Evolutionary conservation across 495 filamentous ascomycete species (phyloP), one percentile per base, ranked within the genome.

Genomic region (Rusavskia elegans): DNA sequence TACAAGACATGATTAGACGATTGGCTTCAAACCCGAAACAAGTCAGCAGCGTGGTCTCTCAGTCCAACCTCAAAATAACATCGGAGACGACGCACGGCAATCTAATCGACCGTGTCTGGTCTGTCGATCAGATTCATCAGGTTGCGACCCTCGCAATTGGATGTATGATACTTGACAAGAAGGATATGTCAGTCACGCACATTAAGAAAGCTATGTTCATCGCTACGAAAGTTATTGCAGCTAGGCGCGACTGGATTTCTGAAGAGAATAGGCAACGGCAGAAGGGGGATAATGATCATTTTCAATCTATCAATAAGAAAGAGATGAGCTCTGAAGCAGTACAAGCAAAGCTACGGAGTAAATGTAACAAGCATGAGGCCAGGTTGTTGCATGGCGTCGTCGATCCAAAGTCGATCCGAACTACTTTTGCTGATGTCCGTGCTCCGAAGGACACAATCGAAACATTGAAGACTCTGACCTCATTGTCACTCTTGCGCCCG

Each of bases 391-490:
- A 77, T 37, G 88, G 92, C 11, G 80, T 97, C 1, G 77, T 93
- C 25, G 78, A 95, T 60, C 78, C 87, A 9, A 69, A 80, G 30
- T 83, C 83, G 53, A 85, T 98, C 48, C 80, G 80, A 48, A 93
- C 86, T 0, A 90, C 85, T 2, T 98, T 97, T 53, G 66, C 76
- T 13, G 84, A 93, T 61, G 82, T 98, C 37, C 83, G 86, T 54
- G 88, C 85, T 16, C 79, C 89, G 0, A 63, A 74, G 3, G 84
- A 87, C 48, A 96, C 87, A 11, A 84, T 94, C 29, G 87, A 95
- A 38, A 83, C 89, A 1, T 68, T 97, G 51, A 89, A 89, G 64
- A 89, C 85, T 5, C 72, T 97, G 35, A 98, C 93, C 3, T 85
- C 85, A 2, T 72, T 98, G 9, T 94, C 89, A 0, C 74, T 98